Conservation (phyloP, 805 yeast genomes). For the Wickerhamiella lipophila region DNA sequence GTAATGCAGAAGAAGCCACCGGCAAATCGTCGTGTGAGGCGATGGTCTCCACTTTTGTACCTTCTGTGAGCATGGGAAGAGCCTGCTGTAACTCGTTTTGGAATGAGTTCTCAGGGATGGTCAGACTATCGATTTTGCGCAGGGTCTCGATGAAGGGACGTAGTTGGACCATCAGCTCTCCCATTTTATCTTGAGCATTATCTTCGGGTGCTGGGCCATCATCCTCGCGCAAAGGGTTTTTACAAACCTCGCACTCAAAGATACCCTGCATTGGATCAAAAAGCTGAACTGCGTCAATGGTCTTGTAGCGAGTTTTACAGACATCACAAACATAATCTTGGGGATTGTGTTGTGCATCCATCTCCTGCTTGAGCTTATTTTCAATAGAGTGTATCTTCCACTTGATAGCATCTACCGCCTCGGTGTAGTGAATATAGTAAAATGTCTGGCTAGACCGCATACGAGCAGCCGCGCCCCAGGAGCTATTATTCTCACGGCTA, state of each 20-base stretch:
- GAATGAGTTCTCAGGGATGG: conserved; percentile 77
- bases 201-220: conserved; percentile 73
- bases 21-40: conserved; percentile 16
- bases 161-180: conserved; percentile 74
- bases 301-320: conserved; percentile 68
- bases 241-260: conserved; percentile 78
- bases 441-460: conserved; percentile 51
- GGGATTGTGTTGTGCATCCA: conserved; percentile 75
- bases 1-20: conserved; percentile 24
- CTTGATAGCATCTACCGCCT: conserved; percentile 88
- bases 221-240: conserved; percentile 66
- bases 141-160: conserved; percentile 76
- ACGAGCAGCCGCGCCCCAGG: background rate
- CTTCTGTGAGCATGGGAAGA: conserved; percentile 39
- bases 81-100: conserved; percentile 72
- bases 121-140: conserved; percentile 68
- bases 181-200: conserved; percentile 66
- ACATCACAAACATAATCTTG: conserved; percentile 88
- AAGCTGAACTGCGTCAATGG: conserved; percentile 76
- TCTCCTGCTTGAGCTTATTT: conserved; percentile 61
- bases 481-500: conserved; percentile 45
- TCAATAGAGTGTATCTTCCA: conserved; percentile 92
- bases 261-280: conserved; percentile 67
- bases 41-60: conserved; percentile 10
- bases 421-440: conserved; percentile 78